Base-by-base conservation (phyloP, 2,329 filamentous ascomycete genomes). In the Fusarium xylarioides region DNA sequence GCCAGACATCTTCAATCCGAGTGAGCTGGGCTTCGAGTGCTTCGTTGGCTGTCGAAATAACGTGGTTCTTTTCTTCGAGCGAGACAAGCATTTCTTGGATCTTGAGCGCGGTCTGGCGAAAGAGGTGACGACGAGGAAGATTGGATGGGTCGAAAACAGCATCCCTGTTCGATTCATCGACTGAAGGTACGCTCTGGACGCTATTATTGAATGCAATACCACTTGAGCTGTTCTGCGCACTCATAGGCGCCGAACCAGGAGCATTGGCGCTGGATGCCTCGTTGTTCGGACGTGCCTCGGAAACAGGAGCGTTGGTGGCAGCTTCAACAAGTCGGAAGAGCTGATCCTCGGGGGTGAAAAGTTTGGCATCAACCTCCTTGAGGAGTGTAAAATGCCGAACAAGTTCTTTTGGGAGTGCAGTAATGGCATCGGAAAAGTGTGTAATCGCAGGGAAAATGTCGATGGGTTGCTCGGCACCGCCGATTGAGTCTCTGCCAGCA, bases 281-380 rank as follows among this genome's bases (percentile, higher is more conserved):
- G 70, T 85, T 84, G 71, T 80, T 77, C 62, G 81, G 80, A 74
- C 83, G 85, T 69, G 82, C 78, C 67, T 86, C 85, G 61, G 86
- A 85, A 35, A 83, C 80, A 68, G 85, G 85, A 37, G 86, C 82
- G 73, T 86, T 86, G 71, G 89, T 82, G 69, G 93, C 90, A 59
- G 87, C 87, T 69, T 91, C 87, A 76, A 97, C 89, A 70, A 97
- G 87, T 79, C 92, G 89, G 79, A 92, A 91, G 66, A 99, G 88
- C 78, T 92, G 89, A 77, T 96, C 92, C 81, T 97, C 94, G 11
- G 96, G 93, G 32, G 91, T 91, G 83, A 95, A 96, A 73, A 97
- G 93, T 84, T 99, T 99, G 71, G 95, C 95, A 85, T 99, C 96
- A 53, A 98, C 96, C 84, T 99, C 96, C 82, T 98, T 98, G 76